Conservation (phyloP, 129 eudicot genomes). For the Chrysanthemum seticuspe region DNA sequence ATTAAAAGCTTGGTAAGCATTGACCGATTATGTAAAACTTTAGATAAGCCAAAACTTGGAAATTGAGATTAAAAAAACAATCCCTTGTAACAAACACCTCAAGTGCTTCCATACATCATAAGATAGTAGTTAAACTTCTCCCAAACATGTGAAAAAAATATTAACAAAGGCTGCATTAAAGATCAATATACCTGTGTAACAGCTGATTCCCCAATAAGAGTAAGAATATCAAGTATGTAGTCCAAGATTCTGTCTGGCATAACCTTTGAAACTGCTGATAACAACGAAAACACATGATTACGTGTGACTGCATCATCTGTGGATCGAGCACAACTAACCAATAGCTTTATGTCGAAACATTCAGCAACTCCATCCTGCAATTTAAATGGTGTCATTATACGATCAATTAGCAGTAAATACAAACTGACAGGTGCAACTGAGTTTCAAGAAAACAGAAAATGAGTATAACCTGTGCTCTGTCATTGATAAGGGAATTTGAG, state of each 20-base stretch:
- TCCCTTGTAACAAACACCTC: no score
- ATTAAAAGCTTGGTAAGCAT: no score
- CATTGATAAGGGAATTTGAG: slow-evolving; percentile 37
- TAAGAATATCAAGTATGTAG: slow-evolving; percentile 65
- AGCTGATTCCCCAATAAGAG: slow-evolving; percentile 63
- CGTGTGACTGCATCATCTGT: slow-evolving; percentile 56
- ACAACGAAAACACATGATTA: slow-evolving; percentile 71
- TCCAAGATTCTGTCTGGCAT: slow-evolving; percentile 63
- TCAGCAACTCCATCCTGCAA: slow-evolving; percentile 47
- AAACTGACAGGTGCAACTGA: background rate
- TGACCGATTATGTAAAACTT: no score
- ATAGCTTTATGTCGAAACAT: slow-evolving; percentile 53
- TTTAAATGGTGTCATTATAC: slow-evolving; percentile 3
- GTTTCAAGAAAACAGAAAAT: background rate
- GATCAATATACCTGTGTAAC: slow-evolving; percentile 58
- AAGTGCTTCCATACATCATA: background rate
- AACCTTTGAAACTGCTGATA: slow-evolving; percentile 68
- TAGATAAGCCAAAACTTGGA: no score
- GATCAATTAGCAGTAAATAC: slow-evolving; percentile 8
- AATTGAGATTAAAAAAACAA: no score
- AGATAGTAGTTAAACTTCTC: background rate
- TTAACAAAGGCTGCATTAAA: background rate
- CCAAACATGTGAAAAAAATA: background rate
- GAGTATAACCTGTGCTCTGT: slow-evolving; percentile 33
- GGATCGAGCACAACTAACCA: slow-evolving; percentile 75